Conservation (phyloP, 1,139 yeast genomes). For the Pichia sp. region DNA sequence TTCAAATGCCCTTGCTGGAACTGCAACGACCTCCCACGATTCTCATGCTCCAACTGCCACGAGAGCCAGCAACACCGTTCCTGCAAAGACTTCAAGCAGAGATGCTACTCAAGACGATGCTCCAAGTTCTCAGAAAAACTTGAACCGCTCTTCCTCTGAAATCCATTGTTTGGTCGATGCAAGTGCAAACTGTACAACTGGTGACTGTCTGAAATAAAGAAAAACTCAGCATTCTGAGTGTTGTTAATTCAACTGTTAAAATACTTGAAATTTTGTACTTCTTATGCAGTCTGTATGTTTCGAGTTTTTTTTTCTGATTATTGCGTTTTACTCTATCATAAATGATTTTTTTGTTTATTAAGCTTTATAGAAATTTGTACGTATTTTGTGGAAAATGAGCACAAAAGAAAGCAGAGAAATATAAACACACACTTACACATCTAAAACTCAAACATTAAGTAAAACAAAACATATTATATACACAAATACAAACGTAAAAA, state of each 20-base stretch:
- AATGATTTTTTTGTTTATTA: neutral
- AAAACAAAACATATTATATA: neutral
- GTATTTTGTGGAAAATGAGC: neutral
- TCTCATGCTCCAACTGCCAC: neutral
- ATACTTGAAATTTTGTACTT: neutral
- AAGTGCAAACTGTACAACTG: slow-evolving; percentile 42
- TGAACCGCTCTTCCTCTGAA: slow-evolving; percentile 10
- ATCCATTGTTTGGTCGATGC: slow-evolving; percentile 42
- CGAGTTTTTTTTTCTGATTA: neutral
- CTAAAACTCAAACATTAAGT: neutral
- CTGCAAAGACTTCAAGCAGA: neutral
- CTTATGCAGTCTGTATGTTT: neutral
- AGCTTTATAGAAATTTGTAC: neutral
- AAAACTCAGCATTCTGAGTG: neutral
- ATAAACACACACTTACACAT: neutral
- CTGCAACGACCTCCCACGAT: neutral
- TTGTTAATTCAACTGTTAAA: neutral
- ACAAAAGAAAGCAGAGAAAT: neutral
- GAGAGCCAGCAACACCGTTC: neutral
- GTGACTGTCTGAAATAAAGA: slow-evolving; percentile 34
- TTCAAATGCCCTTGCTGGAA: neutral
- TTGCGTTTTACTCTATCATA: neutral
- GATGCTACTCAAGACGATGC: slow-evolving; percentile 22
- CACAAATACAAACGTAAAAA: neutral
- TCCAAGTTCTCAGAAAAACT: neutral